phyloP scores from a whole-genome alignment of 306 rosid genomes.

The Quillaja saponaria region DNA sequence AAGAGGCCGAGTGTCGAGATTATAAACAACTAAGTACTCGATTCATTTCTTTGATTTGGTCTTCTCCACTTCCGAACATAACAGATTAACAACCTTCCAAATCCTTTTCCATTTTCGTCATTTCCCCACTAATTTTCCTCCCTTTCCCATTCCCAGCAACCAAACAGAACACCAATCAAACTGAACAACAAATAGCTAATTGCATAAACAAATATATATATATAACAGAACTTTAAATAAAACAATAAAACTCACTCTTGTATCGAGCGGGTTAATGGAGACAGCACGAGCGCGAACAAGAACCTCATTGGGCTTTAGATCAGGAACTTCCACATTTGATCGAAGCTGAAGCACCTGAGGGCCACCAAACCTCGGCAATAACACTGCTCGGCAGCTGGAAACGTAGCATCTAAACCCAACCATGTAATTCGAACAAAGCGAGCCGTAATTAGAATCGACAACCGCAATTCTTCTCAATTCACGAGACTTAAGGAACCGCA shows the following conservation, averaged over 20 bases:
- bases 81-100: background rate
- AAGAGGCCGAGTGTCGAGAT: too few relatives aligned
- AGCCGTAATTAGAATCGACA: background rate
- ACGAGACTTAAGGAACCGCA: conserved; percentile 34
- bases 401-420: conserved; percentile 35
- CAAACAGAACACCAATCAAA: background rate
- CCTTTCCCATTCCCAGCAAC: background rate
- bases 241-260: conserved; percentile 52
- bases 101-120: background rate
- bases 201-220: background rate
- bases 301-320: conserved; percentile 58
- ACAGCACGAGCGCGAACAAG: conserved; percentile 70
- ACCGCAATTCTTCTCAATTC: background rate
- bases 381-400: conserved; percentile 69
- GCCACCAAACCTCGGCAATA: conserved; percentile 76
- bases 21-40: too few relatives aligned
- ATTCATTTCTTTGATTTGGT: too few relatives aligned
- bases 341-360: conserved; percentile 67
- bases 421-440: conserved; percentile 6
- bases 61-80: too few relatives aligned
- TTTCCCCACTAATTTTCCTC: too few relatives aligned
- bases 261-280: conserved; percentile 81
- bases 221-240: background rate
- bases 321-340: conserved; percentile 52
- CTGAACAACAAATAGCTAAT: background rate